Base-by-base conservation (phyloP, 164 flowering plant genomes). In the Tetracentron sinense region DNA sequence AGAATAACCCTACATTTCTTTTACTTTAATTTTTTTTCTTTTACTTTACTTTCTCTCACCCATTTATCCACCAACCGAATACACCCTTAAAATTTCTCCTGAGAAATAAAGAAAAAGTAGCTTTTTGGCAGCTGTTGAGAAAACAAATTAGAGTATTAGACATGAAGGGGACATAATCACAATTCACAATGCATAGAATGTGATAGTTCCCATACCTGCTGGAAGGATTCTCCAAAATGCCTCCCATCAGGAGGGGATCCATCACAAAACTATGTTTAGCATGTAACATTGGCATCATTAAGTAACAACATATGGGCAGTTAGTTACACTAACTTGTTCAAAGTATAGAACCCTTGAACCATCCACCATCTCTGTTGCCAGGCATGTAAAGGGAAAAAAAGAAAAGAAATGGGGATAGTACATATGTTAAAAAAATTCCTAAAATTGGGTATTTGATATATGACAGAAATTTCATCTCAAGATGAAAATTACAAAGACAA, bases 221-320 rank as follows among this genome's bases (percentile, higher is more conserved):
- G 85, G 76, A 91, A 94, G 54, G 76, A 92, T 89, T 74, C 99
- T 87, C 95, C 95, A 88, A 65, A 94, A 91, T 63, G 96, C 97
- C 99, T 94, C 84, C 35, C 72, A 14, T 67, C n/a, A n/a, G n/a
- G n/a, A 66, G 69, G 49, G 29, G 49, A 57, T 46, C 42, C 30
- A 30, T 59, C n/a, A 22, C 5, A 51, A 15, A 64, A 49, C 31
- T 33, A 54, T 60, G 56, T 26, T 30, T 46, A 10, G 48, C 8
- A 26, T 50, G 30, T n/a, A 49, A 10, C 22, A 51, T 25, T 55
- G 29, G 35, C 55, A 22, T 51, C 23, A 14, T 14, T 19, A 28
- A 20, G 21, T 20, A 57, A 8, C 1, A 49, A 31, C 6, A 29
- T 14, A 60, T 12, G 23, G 46, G 29, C 35, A 48, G 44, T 19